Evolutionary conservation across 495 filamentous ascomycete genomes (phyloP).

Genomic region (Elasticomyces elasticus): DNA sequence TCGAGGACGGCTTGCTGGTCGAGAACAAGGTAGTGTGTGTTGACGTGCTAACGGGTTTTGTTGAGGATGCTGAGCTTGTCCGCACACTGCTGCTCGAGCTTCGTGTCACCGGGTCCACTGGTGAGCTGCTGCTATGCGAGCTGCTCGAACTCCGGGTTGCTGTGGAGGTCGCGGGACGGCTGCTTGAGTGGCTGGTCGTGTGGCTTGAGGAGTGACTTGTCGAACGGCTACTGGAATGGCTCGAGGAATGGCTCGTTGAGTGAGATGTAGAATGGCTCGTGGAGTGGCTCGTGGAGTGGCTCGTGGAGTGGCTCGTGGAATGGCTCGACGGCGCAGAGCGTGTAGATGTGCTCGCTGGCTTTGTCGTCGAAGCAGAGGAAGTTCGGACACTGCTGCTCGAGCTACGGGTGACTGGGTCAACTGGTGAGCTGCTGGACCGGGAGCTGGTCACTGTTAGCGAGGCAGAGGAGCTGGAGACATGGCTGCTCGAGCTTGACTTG

Average conservation of each 20-base stretch:
- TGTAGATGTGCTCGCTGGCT: no score
- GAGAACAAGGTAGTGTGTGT: no score
- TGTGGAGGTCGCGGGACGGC: neutral
- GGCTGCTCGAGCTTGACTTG: neutral
- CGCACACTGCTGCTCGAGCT: neutral
- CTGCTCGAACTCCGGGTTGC: neutral
- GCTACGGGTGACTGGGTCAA: no score
- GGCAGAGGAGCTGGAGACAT: neutral
- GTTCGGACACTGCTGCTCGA: no score
- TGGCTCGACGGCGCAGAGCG: no score
- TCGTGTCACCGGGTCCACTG: neutral
- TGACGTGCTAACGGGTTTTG: neutral
- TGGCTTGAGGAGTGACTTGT: neutral
- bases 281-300: neutral
- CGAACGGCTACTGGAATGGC: neutral
- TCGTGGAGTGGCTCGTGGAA: neutral
- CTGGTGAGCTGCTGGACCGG: neutral
- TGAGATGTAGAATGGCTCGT: neutral
- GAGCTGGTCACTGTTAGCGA: neutral
- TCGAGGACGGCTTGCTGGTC: neutral
- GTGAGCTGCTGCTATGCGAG: neutral
- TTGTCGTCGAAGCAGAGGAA: no score
- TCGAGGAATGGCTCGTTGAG: neutral
- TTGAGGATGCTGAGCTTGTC: neutral
- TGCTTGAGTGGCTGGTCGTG: neutral